Percentiles rank a stretch among this genome's conserved stretches.
These are phyloP conservation scores for Epichloe sylvatica DNA, from an alignment of 2,329 filamentous ascomycete species.

Conservation along the genomic window DNA sequence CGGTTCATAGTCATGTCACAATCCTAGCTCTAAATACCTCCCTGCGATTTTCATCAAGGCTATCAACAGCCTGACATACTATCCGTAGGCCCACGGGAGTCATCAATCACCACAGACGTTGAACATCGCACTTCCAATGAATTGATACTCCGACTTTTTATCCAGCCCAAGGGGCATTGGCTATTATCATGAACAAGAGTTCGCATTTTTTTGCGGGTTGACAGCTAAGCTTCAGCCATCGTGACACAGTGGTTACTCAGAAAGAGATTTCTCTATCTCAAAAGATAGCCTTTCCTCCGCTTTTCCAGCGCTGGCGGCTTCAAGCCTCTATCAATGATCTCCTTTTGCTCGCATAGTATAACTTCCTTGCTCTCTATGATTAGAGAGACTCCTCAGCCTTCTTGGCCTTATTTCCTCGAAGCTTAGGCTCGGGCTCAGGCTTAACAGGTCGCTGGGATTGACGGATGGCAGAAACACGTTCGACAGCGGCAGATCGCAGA, in stretches of 20 bases:
- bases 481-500: constrained; percentile 63
- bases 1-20: too few relatives aligned
- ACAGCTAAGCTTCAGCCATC: background rate
- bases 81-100: background rate
- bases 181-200: background rate
- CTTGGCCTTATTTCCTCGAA: constrained; percentile 65
- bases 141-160: background rate
- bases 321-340: background rate
- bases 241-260: background rate
- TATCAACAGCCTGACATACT: too few relatives aligned
- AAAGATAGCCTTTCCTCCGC: background rate
- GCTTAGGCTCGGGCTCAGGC: constrained; percentile 58
- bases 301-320: background rate
- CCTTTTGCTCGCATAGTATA: background rate
- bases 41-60: too few relatives aligned
- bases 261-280: background rate
- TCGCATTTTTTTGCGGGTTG: background rate
- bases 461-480: constrained; percentile 77
- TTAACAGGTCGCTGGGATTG: constrained; percentile 67
- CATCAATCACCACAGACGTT: background rate
- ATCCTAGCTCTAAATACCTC: too few relatives aligned
- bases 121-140: background rate
- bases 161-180: background rate
- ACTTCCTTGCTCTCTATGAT: constrained; percentile 2
- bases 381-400: constrained; percentile 42